Evolutionary conservation across 1,284 basidiomycete genomes (phyloP).

Genomic region (Ustilago crameri): DNA sequence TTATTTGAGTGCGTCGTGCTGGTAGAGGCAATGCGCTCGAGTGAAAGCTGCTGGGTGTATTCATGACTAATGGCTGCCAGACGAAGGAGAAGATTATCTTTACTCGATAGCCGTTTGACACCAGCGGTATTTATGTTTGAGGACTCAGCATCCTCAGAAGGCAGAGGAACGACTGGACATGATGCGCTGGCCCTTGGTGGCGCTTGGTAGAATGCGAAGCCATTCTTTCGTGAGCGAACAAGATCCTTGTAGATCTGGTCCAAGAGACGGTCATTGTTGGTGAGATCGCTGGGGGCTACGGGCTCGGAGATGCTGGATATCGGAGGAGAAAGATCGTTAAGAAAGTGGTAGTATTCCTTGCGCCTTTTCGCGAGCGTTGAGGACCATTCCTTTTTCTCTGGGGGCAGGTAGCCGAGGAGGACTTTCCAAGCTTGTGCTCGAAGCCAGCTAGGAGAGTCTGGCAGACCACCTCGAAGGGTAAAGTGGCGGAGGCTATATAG

Average conservation of each 20-base stretch:
- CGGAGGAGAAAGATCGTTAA: slow-evolving; percentile 52
- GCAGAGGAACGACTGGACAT: slow-evolving; percentile 42
- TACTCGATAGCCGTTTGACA: slow-evolving; percentile 17
- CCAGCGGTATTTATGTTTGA: not conserved
- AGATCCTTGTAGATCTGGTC: slow-evolving; percentile 65
- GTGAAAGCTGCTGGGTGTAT: slow-evolving; percentile 37
- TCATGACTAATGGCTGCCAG: slow-evolving; percentile 46
- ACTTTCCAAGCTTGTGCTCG: slow-evolving; percentile 65
- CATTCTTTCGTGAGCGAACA: slow-evolving; percentile 54
- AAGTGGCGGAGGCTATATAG: slow-evolving; percentile 60
- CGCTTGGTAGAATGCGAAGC: slow-evolving; percentile 60
- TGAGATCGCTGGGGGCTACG: slow-evolving; percentile 10
- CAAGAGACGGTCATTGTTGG: slow-evolving; percentile 52
- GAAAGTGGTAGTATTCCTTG: slow-evolving; percentile 60
- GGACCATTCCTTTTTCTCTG: slow-evolving; percentile 61
- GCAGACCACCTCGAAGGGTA: slow-evolving; percentile 48
- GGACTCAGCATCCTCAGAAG: not conserved
- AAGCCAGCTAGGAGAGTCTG: slow-evolving; percentile 56
- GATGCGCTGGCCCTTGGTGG: slow-evolving; percentile 27
- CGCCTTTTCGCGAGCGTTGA: slow-evolving; percentile 47
- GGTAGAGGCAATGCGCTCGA: slow-evolving; percentile 28
- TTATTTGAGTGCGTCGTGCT: slow-evolving; percentile 11
- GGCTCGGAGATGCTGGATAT: not conserved
- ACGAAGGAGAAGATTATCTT: slow-evolving; percentile 37
- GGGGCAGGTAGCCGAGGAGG: slow-evolving; percentile 59